These are phyloP conservation scores for Lentinula aciculospora DNA, from an alignment of 768 basidiomycete genomes.

Conservation along the genomic window DNA sequence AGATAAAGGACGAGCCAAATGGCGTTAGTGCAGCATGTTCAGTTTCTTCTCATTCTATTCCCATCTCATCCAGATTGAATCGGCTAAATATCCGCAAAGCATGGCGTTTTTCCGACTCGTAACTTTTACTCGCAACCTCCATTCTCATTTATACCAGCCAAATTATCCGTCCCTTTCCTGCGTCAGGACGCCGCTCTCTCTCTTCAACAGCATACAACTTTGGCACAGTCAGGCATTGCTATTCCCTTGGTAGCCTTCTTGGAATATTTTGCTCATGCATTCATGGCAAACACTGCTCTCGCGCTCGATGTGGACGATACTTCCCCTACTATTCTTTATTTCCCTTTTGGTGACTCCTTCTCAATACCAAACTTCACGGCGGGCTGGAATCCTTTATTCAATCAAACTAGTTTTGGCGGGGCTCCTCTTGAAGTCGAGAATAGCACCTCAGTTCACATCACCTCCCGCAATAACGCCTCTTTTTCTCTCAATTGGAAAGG, in stretches of 20 bases:
- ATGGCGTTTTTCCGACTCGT: neutral
- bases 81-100: neutral
- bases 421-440: slow-evolving; percentile 34
- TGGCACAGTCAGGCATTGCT: neutral
- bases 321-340: slow-evolving; percentile 58
- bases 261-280: slow-evolving; percentile 10
- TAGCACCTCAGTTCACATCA: slow-evolving; percentile 52
- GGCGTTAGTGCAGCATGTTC: neutral
- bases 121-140: neutral
- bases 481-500: slow-evolving; percentile 59
- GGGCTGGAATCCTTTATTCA: slow-evolving; percentile 70
- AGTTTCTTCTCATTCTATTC: neutral
- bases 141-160: neutral
- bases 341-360: slow-evolving; percentile 53
- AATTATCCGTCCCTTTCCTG: neutral
- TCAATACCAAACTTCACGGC: slow-evolving; percentile 39
- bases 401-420: slow-evolving; percentile 36
- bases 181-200: neutral
- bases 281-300: slow-evolving; percentile 29
- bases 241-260: neutral
- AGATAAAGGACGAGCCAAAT: neutral
- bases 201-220: no score
- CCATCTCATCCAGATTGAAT: neutral
- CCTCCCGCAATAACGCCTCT: slow-evolving; percentile 52
- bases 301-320: slow-evolving; percentile 55